A percentile compares a stretch with the other conserved stretches of the same genome.
phyloP scores from a whole-genome alignment of 345 rosid species.

The Moringa oleifera region DNA sequence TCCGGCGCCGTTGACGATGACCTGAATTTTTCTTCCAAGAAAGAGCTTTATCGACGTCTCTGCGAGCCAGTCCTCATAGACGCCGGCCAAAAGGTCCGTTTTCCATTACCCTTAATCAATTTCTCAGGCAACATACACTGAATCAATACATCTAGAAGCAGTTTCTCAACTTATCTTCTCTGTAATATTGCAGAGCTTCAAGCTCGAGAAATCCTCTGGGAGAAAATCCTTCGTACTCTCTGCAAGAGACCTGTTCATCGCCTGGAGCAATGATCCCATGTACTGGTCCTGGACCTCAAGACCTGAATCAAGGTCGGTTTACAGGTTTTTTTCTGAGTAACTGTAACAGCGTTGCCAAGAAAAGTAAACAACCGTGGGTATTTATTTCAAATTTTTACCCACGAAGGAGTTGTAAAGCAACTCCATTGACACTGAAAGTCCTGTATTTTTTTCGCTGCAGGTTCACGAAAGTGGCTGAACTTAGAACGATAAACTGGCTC shows the following conservation, averaged over 20 bases:
- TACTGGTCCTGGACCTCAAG: constrained; percentile 53
- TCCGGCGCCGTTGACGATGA: constrained; percentile 19
- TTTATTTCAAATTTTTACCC: too few species aligned
- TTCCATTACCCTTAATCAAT: too few species aligned
- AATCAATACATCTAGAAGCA: too few species aligned
- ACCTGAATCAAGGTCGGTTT: constrained; percentile 47
- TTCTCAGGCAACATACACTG: too few species aligned
- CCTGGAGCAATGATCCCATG: constrained; percentile 38
- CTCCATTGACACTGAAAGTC: too few species aligned
- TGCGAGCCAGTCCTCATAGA: constrained; percentile 44
- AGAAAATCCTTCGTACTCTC: constrained; percentile 45
- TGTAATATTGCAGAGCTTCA: constrained; percentile 40
- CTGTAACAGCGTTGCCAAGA: too few species aligned
- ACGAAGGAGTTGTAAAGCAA: too few species aligned
- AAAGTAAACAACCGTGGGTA: too few species aligned
- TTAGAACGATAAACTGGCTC: constrained; percentile 35
- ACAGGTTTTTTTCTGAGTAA: too few species aligned
- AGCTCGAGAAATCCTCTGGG: constrained; percentile 54
- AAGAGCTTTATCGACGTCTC: constrained; percentile 43
- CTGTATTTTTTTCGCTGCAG: constrained; percentile 27
- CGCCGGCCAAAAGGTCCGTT: too few species aligned
- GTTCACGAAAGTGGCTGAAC: constrained; percentile 36
- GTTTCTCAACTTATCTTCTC: constrained; percentile 12
- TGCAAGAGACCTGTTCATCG: constrained; percentile 61
- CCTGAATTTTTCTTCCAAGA: constrained; percentile 41